Conservation (phyloP, 2,329 filamentous ascomycete species). For the Cercospora sp. region DNA sequence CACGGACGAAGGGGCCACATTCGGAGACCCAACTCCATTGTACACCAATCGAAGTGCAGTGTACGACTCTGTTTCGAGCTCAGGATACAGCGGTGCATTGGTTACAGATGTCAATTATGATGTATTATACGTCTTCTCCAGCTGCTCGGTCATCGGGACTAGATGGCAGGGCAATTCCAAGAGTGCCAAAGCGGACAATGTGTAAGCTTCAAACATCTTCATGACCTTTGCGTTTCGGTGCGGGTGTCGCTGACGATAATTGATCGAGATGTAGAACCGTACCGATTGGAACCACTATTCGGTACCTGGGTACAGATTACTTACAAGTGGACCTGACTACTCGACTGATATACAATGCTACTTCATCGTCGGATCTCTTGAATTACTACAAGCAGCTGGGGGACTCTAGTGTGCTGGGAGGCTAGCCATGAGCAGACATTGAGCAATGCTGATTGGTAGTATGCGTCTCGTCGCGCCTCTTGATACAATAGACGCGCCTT, state of each 20-base stretch:
- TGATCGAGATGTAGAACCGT: constrained; percentile 5
- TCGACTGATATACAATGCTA: constrained; percentile 19
- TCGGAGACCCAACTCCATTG: constrained; percentile 13
- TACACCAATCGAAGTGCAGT: constrained; percentile 13
- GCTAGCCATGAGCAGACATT: not conserved
- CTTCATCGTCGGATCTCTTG: constrained; percentile 10
- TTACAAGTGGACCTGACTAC: constrained; percentile 15
- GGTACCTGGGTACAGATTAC: constrained; percentile 17
- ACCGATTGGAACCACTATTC: constrained; percentile 13
- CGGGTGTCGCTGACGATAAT: not conserved
- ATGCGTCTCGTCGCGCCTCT: too few relatives aligned
- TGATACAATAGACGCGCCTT: too few relatives aligned
- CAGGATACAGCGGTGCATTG: constrained; percentile 9
- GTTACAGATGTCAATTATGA: constrained; percentile 17
- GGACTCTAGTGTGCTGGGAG: not conserved
- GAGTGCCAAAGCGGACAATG: constrained; percentile 16
- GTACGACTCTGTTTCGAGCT: constrained; percentile 8
- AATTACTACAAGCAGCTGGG: constrained; percentile 19
- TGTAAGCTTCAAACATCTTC: not conserved
- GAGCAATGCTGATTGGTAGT: too few relatives aligned
- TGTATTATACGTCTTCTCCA: constrained; percentile 7
- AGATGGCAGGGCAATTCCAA: constrained; percentile 12
- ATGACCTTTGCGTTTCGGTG: not conserved
- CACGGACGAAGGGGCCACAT: constrained; percentile 16
- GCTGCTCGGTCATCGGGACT: constrained; percentile 14